Evolutionary conservation across 345 rosid genomes (phyloP).

Genomic region (Geranium rotundifolium): DNA sequence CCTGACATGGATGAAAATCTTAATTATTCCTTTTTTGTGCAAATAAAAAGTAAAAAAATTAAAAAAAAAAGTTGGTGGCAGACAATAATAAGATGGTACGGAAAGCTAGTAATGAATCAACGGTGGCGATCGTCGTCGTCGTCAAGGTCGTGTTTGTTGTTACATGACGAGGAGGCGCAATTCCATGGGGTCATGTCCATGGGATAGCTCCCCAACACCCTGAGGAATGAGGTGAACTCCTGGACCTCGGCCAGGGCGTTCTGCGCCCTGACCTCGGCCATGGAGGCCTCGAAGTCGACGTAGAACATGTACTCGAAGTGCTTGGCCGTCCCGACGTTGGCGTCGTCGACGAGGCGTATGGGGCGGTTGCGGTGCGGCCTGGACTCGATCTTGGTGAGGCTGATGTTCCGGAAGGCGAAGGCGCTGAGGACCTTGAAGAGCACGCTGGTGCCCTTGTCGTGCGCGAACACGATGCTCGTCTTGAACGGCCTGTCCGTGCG

Average conservation of each 20-base stretch:
- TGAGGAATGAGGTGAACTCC: slow-evolving; percentile 89
- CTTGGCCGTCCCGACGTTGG: slow-evolving; percentile 65
- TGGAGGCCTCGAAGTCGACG: slow-evolving; percentile 87
- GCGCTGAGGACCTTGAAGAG: slow-evolving; percentile 88
- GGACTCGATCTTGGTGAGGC: slow-evolving; percentile 84
- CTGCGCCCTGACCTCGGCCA: slow-evolving; percentile 91
- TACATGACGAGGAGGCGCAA: slow-evolving; percentile 9
- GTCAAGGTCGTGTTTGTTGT: neutral
- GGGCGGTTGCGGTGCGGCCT: slow-evolving; percentile 85
- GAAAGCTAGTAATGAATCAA: too few species aligned
- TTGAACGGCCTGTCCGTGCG: slow-evolving; percentile 91
- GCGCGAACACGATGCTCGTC: slow-evolving; percentile 95
- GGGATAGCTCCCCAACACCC: slow-evolving; percentile 95
- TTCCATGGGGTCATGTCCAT: slow-evolving; percentile 99
- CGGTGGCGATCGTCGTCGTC: too few species aligned
- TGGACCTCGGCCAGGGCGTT: slow-evolving; percentile 98
- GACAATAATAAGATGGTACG: too few species aligned
- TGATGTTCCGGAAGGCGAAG: slow-evolving; percentile 85
- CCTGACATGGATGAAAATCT: too few species aligned
- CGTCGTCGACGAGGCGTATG: slow-evolving; percentile 65
- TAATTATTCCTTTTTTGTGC: too few species aligned
- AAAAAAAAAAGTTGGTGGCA: too few species aligned
- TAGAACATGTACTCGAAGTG: slow-evolving; percentile 89
- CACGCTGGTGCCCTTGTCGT: slow-evolving; percentile 84
- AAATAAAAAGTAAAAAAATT: too few species aligned